Base-by-base conservation (phyloP, 208 protist genomes). In the Trypanosoma lewisi region DNA sequence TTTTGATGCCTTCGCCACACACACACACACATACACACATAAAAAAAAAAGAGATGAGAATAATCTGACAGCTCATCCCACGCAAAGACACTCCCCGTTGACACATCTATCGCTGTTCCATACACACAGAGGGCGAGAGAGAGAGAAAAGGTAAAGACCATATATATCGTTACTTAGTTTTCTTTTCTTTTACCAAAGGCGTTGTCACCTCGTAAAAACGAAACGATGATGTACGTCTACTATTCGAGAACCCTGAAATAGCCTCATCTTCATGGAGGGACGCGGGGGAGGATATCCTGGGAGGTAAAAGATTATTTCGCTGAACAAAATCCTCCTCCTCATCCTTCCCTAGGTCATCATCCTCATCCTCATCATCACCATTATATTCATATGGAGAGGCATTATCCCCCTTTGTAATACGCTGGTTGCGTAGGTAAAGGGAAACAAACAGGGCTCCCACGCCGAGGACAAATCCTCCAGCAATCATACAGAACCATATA, bases 191-290 rank as follows among this genome's bases (percentile, higher is more conserved):
- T 33, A 16, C 28, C 9, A 62, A 12, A 11, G 27, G 6, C 5
- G 41, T 0, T 23, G 28, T 19, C 12, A 37, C 12, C 45, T 62
- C 56, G 37, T 51, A 51, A 23, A 39, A 33, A 25, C 30, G 27
- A 51, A 51, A 62, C 16, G 42, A 62, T 49, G 56, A 62, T 33
- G 39, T 39, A 6, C 36, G 36, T 12, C 36, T 39, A 12, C 36
- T 39, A 6, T 12, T 12, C 36, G 6, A 12, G 8, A 39, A 16
- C 6, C 8, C 6, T 39, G 36, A 39, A 39, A 12, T 12, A 39
- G 12, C 6, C 8, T 12, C 12, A 6, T 39, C 36, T 6, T 6
- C 36, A 39, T 39, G 36, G 12, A 39, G 36, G 8, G 12, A 39
- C 8, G 36, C 8, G 12, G 36, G 12, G 8, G 36, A 12, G 12